Evolutionary conservation across 2,329 filamentous ascomycete genomes (phyloP).

Genomic region (Beauveria scarabaeidicola): DNA sequence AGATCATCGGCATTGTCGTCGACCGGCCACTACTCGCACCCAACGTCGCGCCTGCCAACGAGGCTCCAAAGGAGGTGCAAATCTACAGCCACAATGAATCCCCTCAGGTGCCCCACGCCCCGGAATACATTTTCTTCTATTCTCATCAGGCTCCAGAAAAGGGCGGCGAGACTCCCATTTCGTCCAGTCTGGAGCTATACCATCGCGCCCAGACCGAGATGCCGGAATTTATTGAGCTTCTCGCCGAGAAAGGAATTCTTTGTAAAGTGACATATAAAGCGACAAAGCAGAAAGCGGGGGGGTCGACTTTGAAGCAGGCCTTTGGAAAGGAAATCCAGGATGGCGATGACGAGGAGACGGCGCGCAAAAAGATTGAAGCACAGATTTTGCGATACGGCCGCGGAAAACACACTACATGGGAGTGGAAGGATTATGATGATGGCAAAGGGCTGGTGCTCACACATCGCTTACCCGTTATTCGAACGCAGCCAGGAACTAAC

Average conservation of each 20-base stretch:
- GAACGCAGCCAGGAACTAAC: conserved; percentile 36
- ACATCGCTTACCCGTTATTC: conserved; percentile 36
- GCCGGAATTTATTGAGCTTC: conserved; percentile 34
- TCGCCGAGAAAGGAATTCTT: conserved; percentile 34
- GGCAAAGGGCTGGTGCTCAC: conserved; percentile 27
- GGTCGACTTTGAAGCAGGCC: conserved; percentile 32
- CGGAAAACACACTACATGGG: conserved; percentile 37
- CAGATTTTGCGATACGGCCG: conserved; percentile 39
- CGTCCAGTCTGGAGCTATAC: conserved; percentile 38
- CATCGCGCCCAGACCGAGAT: conserved; percentile 35
- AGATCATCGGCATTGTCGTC: conserved; percentile 43
- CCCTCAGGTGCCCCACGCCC: conserved; percentile 40
- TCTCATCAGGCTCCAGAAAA: conserved; percentile 30
- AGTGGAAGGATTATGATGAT: conserved; percentile 34
- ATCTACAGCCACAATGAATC: conserved; percentile 46
- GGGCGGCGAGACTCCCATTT: conserved; percentile 33
- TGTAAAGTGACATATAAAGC: conserved; percentile 31
- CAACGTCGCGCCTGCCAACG: conserved; percentile 32
- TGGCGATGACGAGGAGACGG: conserved; percentile 32
- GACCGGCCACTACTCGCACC: conserved; percentile 25
- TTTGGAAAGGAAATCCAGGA: conserved; percentile 40
- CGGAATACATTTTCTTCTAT: conserved; percentile 44
- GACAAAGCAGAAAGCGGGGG: conserved; percentile 35
- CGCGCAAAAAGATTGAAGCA: conserved; percentile 35
- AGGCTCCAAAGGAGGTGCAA: conserved; percentile 36